Conservation (phyloP, 305 asterid genomes). For the Solanum chacoense region DNA sequence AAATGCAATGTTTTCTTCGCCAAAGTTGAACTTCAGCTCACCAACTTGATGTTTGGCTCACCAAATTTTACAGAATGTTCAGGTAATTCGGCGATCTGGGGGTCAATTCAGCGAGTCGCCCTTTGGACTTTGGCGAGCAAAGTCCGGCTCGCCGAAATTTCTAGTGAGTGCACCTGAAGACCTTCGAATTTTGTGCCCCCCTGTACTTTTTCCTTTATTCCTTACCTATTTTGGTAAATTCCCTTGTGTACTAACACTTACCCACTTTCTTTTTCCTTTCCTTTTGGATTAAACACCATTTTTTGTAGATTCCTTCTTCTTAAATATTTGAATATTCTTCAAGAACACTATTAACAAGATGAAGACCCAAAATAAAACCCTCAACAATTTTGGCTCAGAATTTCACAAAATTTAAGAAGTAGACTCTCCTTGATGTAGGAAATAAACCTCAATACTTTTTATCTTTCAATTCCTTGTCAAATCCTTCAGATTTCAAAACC, state of each 20-base stretch:
- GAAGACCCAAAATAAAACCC: background rate
- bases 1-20: background rate
- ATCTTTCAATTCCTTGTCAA: background rate
- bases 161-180: background rate
- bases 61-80: background rate
- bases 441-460: background rate
- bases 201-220: background rate
- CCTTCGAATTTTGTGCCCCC: background rate
- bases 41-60: background rate
- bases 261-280: background rate
- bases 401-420: background rate
- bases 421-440: background rate
- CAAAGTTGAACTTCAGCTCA: background rate
- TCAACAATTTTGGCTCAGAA: background rate
- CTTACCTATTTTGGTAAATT: background rate
- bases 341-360: background rate
- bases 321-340: background rate
- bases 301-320: background rate
- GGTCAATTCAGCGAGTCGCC: background rate
- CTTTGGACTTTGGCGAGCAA: background rate
- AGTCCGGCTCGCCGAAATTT: background rate
- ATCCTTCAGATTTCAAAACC: background rate
- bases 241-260: background rate
- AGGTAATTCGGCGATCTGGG: background rate
- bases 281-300: background rate